Conservation (phyloP, 2,329 filamentous ascomycete species). For the Aspergillus amoenus region DNA sequence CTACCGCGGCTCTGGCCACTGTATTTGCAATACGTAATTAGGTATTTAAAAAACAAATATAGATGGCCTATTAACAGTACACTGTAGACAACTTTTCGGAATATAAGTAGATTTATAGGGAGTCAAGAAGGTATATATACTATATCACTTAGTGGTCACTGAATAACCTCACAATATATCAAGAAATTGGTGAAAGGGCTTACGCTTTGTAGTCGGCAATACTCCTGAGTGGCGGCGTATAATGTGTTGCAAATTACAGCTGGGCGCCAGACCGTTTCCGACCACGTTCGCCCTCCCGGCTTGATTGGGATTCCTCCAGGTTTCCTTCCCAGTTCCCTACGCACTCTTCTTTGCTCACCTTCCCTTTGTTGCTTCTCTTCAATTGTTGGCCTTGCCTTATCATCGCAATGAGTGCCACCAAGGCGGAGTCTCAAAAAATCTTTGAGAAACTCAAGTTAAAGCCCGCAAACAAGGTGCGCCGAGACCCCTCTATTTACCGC, state of each 20-base stretch:
- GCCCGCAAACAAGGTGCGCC: conserved; percentile 83
- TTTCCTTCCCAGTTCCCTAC: conserved; percentile 11
- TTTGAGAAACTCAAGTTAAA: conserved; percentile 97
- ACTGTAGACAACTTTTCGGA: background rate
- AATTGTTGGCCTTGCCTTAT: conserved; percentile 7
- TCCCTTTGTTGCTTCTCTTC: background rate
- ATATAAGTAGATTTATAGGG: background rate
- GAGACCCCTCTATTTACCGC: conserved; percentile 26
- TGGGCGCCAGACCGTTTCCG: conserved; percentile 23
- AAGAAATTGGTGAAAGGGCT: background rate
- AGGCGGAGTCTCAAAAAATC: conserved; percentile 93
- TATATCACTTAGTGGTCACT: background rate
- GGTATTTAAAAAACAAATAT: background rate
- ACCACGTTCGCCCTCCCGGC: conserved; percentile 40
- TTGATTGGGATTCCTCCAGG: conserved; percentile 15
- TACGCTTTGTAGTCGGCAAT: background rate
- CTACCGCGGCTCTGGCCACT: background rate
- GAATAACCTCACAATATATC: background rate
- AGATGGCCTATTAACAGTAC: background rate
- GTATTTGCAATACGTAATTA: conserved; percentile 21
- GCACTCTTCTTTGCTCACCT: conserved; percentile 14
- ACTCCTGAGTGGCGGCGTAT: background rate
- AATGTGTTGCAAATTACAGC: conserved; percentile 2
- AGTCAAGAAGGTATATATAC: background rate
- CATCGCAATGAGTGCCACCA: conserved; percentile 68